Percentiles rank a stretch among this genome's conserved stretches.
These are phyloP conservation scores for Theileria parva DNA, from an alignment of 169 alveolate species.

Conservation along the genomic window DNA sequence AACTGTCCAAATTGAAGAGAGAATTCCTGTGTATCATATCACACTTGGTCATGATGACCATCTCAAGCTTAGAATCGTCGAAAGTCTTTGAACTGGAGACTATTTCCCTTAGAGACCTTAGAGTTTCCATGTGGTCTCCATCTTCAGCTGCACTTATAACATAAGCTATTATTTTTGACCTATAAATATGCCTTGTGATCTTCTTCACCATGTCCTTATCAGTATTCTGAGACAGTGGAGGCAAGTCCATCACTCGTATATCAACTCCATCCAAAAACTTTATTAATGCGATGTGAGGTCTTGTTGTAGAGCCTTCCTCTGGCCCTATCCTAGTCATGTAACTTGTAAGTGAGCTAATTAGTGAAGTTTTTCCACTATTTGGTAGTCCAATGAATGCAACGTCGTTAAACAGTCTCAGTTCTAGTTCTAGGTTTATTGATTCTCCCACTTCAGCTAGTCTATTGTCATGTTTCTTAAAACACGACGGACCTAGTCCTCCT, in stretches of 20 bases:
- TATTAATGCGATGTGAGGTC: conserved; percentile 76
- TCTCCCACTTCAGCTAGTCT: conserved; percentile 79
- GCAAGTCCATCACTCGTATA: conserved; percentile 73
- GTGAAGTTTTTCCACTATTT: conserved; percentile 75
- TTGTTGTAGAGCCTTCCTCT: conserved; percentile 75
- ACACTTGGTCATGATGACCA: conserved; percentile 78
- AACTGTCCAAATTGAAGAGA: conserved; percentile 73
- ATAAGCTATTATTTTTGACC: conserved; percentile 72
- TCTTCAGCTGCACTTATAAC: conserved; percentile 68
- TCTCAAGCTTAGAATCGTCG: conserved; percentile 38
- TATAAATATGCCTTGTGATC: conserved; percentile 70
- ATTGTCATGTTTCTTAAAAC: conserved; percentile 78
- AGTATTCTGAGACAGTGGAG: conserved; percentile 64
- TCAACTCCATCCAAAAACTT: conserved; percentile 78
- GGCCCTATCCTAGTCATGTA: conserved; percentile 76
- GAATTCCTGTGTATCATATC: conserved; percentile 78
- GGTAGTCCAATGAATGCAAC: conserved; percentile 77
- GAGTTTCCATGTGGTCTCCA: conserved; percentile 18
- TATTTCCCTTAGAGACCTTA: conserved; percentile 21
- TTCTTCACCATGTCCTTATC: conserved; percentile 38
- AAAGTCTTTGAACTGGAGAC: conserved; percentile 34
- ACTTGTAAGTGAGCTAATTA: conserved; percentile 71
- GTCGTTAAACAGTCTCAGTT: conserved; percentile 74
- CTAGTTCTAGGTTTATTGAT: conserved; percentile 65
- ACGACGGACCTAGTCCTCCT: conserved; percentile 79